Evolutionary conservation across 139 green algal genomes (phyloP).

Genomic region (Diplosphaera chodatii): DNA sequence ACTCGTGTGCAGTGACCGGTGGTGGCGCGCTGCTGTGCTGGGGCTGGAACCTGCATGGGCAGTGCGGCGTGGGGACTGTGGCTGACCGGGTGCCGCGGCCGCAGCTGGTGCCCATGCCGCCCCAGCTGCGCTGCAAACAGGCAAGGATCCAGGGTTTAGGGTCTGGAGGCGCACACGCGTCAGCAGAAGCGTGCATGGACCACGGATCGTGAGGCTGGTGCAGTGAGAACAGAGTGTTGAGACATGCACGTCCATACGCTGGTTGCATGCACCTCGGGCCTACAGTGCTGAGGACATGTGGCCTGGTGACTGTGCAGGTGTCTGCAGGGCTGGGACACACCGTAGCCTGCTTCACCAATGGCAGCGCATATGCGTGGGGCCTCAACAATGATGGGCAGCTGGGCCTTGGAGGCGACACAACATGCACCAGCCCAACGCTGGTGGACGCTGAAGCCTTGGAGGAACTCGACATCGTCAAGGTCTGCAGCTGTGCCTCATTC

Average conservation of each 20-base stretch:
- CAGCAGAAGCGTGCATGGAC: too few species aligned
- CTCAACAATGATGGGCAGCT: conserved; percentile 46
- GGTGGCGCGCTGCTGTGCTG: conserved; percentile 17
- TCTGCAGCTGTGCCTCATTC: too few species aligned
- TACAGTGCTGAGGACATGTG: too few species aligned
- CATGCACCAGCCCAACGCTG: conserved; percentile 17
- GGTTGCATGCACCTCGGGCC: too few species aligned
- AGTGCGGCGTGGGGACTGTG: conserved; percentile 21
- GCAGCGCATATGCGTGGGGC: conserved; percentile 47
- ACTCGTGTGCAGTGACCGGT: conserved; percentile 4
- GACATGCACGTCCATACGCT: too few species aligned
- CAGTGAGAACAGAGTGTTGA: too few species aligned
- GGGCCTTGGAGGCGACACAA: conserved; percentile 19
- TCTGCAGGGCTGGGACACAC: conserved; percentile 40
- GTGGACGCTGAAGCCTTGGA: conserved; percentile 18
- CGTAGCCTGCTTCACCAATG: conserved; percentile 26
- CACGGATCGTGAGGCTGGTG: too few species aligned
- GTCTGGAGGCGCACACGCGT: too few species aligned
- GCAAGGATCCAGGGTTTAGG: too few species aligned
- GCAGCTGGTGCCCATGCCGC: conserved; percentile 2
- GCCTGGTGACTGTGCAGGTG: too few species aligned
- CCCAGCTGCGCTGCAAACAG: too few species aligned
- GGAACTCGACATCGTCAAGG: conserved; percentile 17
- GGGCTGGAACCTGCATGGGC: conserved; percentile 38
- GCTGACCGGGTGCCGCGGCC: conserved; percentile 7